Conservation (phyloP, 495 filamentous ascomycete genomes). For the Amphirosellinia nigrospora region DNA sequence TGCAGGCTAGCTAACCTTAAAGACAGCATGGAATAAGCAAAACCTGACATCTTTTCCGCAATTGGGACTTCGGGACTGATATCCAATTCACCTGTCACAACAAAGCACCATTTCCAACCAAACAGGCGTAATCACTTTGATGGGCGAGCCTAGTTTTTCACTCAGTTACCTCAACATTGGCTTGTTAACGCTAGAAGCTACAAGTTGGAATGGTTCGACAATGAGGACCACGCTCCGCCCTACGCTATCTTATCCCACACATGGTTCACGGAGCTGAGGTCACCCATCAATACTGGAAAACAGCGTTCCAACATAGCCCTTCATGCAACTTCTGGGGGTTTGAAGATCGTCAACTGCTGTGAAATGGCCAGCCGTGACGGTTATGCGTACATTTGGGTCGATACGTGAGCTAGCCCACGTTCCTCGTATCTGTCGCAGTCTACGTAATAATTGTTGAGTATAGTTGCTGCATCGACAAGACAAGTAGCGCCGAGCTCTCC, state of each 20-base stretch:
- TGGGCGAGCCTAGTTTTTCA: background rate
- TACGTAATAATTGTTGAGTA: background rate
- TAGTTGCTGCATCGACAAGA: background rate
- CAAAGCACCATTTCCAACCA: background rate
- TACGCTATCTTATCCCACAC: conserved; percentile 1
- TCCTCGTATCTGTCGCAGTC: background rate
- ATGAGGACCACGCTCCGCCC: background rate
- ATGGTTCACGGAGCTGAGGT: background rate
- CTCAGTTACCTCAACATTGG: background rate
- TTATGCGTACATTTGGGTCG: background rate
- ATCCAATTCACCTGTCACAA: background rate
- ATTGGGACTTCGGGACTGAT: background rate
- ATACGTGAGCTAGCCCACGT: background rate
- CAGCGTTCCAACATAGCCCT: background rate
- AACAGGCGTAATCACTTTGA: background rate
- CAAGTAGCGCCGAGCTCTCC: too few species aligned
- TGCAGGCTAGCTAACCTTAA: background rate
- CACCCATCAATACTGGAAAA: background rate
- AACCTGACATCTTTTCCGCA: background rate
- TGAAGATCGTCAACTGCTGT: background rate
- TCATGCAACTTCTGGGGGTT: background rate
- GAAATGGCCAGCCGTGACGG: background rate
- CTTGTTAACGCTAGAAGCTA: background rate
- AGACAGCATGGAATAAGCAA: background rate
- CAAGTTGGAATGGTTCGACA: background rate